Percentiles rank a stretch among this genome's conserved stretches.
Conservation (phyloP, 352 stramenopile species). For the Globisporangium barbulae region DNA sequence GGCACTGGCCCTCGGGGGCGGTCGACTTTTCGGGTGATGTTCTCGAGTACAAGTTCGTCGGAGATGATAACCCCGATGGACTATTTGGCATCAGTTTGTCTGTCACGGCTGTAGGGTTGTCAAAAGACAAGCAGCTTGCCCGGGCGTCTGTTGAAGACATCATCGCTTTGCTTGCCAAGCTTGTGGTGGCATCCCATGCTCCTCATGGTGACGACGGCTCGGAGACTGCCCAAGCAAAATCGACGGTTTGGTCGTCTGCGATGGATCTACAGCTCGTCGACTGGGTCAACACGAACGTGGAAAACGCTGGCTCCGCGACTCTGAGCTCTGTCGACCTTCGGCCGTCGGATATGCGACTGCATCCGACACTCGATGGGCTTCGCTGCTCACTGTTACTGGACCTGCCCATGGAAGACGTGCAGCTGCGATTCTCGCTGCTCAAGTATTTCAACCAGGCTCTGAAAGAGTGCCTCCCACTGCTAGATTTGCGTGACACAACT, state of each 20-base stretch:
- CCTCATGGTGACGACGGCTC: background rate
- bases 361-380: constrained; percentile 65
- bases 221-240: no score
- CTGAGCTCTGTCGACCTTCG: constrained; percentile 57
- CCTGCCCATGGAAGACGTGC: constrained; percentile 49
- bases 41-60: constrained; percentile 58
- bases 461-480: constrained; percentile 57
- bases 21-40: constrained; percentile 59
- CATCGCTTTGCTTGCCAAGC: constrained; percentile 27
- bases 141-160: constrained; percentile 39
- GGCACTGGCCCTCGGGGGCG: constrained; percentile 41
- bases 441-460: constrained; percentile 82
- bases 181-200: constrained; percentile 18
- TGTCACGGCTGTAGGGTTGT: constrained; percentile 53
- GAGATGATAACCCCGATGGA: constrained; percentile 50
- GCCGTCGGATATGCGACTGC: constrained; percentile 66
- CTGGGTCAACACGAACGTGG: constrained; percentile 82
- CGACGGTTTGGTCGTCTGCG: constrained; percentile 39
- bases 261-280: constrained; percentile 87
- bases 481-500: constrained; percentile 74
- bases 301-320: constrained; percentile 31
- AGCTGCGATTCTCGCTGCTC: constrained; percentile 75
- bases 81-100: constrained; percentile 60
- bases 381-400: constrained; percentile 68
- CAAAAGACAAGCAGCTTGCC: constrained; percentile 61